Base-by-base conservation (phyloP, 2,329 filamentous ascomycete genomes). In the Colletotrichum sp. region DNA sequence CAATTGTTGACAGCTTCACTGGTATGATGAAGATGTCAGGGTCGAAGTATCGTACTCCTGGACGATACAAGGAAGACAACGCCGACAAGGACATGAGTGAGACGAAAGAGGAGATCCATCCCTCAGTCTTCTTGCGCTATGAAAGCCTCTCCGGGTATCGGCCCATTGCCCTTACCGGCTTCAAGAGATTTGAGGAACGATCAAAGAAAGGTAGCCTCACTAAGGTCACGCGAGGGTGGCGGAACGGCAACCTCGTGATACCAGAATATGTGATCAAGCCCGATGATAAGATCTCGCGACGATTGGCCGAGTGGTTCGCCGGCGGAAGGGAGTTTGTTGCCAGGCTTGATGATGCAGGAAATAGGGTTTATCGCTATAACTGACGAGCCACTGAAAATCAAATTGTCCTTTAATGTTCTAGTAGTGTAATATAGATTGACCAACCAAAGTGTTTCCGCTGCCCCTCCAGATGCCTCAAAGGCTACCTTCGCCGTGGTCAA, bases 61-160 rank as follows among this genome's bases (percentile, higher is more conserved):
- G 77, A 4, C 39, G 67, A 12, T 78, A 77, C 30, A 66, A 64
- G 18, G 57, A 65, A 5, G 65, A 70, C 62, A 13, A 28, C 5
- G 49, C n/a, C 3, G 28, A 36, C 5, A 34, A 69, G 7, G 39
- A 34, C 7, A 10, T n/a, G 3, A 49, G 62, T 12, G 16, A 65
- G 16, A 77, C 77, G 0, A 71, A 76, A 4, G 76, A 77, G 26
- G 12, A 30, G 12, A 49, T 78, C 8, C 77, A 78, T 36, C 76
- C 77, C 2, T 72, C 70, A 3, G 63, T 73, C n/a, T 34, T 65
- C 10, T 63, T 71, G 7, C 75, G 75, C 18, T 16, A n/a, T 28
- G n/a, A 9, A 2, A 55, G 32, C 6, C 21, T 44, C 21, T 8
- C 26, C 4, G 44, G n/a, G 0, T 77, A 77, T 44, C 18, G 5